Conservation (phyloP, 2,329 filamentous ascomycete species). For the Alternaria postmessia region DNA sequence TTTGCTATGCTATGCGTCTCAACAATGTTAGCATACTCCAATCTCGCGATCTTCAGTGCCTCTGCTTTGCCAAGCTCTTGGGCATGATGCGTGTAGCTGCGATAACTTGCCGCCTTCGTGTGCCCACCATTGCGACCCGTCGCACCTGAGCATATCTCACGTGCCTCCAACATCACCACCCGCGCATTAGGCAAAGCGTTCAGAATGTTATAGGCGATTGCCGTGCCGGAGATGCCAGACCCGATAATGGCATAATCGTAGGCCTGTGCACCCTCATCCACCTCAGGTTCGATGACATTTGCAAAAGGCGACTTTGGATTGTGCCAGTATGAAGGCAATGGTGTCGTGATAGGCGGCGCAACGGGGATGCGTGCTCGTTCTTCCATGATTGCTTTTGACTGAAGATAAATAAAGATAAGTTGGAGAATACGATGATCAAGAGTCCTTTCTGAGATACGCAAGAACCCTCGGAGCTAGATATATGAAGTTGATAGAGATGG, state of each 20-base stretch:
- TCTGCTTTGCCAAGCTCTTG: slow-evolving; percentile 57
- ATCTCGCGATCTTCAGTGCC: slow-evolving; percentile 55
- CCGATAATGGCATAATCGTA: slow-evolving; percentile 52
- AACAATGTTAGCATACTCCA: slow-evolving; percentile 57
- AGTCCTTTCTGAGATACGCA: rapidly evolving
- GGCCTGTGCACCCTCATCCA: slow-evolving; percentile 23
- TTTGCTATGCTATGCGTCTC: slow-evolving; percentile 64
- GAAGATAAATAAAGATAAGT: background rate
- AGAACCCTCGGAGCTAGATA: background rate
- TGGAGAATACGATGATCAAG: rapidly evolving
- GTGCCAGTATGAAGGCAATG: slow-evolving; percentile 55
- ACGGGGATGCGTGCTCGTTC: slow-evolving; percentile 40
- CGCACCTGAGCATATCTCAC: slow-evolving; percentile 50
- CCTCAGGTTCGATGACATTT: slow-evolving; percentile 40
- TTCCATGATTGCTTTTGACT: slow-evolving; percentile 33
- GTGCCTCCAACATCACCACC: slow-evolving; percentile 53
- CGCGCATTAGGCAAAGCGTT: slow-evolving; percentile 15
- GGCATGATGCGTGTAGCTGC: slow-evolving; percentile 60
- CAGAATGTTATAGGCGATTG: slow-evolving; percentile 50
- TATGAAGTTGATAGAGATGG: background rate
- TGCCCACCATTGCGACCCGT: slow-evolving; percentile 58
- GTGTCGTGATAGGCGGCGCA: slow-evolving; percentile 40
- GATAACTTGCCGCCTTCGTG: slow-evolving; percentile 61
- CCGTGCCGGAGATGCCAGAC: slow-evolving; percentile 52
- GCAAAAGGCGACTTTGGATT: slow-evolving; percentile 49